Evolutionary conservation across 441 rosid genomes (phyloP), one percentile per base, ranked within the genome.

Genomic region (Jatropha podagrica): DNA sequence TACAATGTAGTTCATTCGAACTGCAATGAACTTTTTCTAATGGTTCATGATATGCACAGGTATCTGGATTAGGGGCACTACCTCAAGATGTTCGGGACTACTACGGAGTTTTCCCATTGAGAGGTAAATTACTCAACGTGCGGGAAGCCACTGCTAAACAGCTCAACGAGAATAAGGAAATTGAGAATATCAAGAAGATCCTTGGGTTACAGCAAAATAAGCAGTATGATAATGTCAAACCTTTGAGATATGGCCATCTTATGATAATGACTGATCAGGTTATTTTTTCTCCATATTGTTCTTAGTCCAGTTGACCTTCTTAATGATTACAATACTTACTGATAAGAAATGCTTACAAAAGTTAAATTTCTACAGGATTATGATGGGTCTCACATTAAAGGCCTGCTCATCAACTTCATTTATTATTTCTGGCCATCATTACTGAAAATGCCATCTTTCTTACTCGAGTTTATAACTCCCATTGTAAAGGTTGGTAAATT

Each of bases 231-330:
- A 85, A 70, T 82, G 87, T 90, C 73, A 96, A 89, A 82, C 74
- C 97, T 17, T 77, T 96, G 85, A 89, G 99, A 96, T 93, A 93
- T 81, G 99, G 98, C 75, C 94, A 88, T 82, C 70, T 96, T 89
- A 96, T 96, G 99, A 96, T 96, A 73, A 96, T 96, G 99, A 93
- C 98, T 5, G 98, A 96, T 80, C 99, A 93, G 93, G 99, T 91
- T 61, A 71, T 13, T 37, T 65, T 61, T 61, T 71, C 46, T 15
- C 4, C 60, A 38, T 62, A 58, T 56, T 52, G 63, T 74, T 10
- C 6, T 20, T 64, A 37, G 20, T 5, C 48, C 65, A 78, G 3
- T 18, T 51, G 38, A 74, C 72, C 41, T 18, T 32, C 52, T 73
- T 42, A 40, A 26, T 65, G 52, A 55, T 55, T 42, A 26, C 23